Conservation (phyloP, 1,139 yeast genomes). For the Geotrichum citri-aurantii region DNA sequence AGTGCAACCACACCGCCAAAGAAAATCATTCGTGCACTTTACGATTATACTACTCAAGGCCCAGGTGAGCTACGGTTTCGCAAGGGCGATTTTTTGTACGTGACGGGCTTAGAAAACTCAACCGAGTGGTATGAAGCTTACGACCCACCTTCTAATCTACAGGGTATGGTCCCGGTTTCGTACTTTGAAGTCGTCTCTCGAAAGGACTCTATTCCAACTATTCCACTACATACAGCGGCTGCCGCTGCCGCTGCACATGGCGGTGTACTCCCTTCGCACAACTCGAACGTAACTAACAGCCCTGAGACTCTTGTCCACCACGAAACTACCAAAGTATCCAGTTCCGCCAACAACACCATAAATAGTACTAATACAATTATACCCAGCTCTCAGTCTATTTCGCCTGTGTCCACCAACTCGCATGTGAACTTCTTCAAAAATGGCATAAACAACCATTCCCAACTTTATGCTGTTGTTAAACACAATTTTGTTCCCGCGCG, state of each 20-base stretch:
- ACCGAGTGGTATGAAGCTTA: conserved; percentile 83
- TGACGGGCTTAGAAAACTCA: conserved; percentile 55
- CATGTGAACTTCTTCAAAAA: background rate
- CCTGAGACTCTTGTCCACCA: background rate
- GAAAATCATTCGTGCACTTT: conserved; percentile 77
- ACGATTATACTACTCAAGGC: conserved; percentile 71
- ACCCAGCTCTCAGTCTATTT: background rate
- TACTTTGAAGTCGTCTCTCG: conserved; percentile 78
- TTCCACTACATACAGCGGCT: conserved; percentile 27
- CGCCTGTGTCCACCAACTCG: background rate
- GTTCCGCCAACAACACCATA: conserved; percentile 4
- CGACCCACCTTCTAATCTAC: conserved; percentile 72
- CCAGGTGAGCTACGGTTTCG: conserved; percentile 74
- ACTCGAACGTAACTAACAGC: background rate
- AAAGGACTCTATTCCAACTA: conserved; percentile 42
- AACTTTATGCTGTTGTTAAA: conserved; percentile 61
- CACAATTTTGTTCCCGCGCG: conserved; percentile 89
- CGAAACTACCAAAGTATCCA: background rate
- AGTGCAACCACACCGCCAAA: conserved; percentile 49
- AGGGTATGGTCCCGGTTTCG: conserved; percentile 83
- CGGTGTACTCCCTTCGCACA: background rate
- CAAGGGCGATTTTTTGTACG: conserved; percentile 87
- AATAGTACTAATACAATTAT: background rate
- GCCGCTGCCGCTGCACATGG: conserved; percentile 10
- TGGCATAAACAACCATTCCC: conserved; percentile 20